These are phyloP conservation scores for Talaromyces sp. DNA, from an alignment of 2,329 filamentous ascomycete species.

Conservation along the genomic window DNA sequence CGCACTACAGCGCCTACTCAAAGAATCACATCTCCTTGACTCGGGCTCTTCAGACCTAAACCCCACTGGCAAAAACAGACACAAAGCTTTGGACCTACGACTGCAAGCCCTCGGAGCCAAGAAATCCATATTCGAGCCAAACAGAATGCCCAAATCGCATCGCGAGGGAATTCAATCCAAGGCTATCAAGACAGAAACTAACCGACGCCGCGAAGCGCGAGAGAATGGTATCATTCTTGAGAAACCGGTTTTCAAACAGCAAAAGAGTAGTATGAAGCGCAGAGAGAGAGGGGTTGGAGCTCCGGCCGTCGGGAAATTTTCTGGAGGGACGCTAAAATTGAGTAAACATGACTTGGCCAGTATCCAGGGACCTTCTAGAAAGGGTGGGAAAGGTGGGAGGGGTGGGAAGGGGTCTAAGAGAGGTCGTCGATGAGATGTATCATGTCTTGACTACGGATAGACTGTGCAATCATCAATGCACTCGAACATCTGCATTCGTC, in stretches of 20 bases:
- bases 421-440: conserved; percentile 27
- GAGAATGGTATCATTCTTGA: conserved; percentile 93
- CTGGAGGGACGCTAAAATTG: conserved; percentile 73
- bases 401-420: conserved; percentile 33
- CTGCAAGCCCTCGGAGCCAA: conserved; percentile 80
- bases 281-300: conserved; percentile 67
- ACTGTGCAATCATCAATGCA: neutral
- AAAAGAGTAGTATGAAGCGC: conserved; percentile 41
- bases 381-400: conserved; percentile 27
- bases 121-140: conserved; percentile 68
- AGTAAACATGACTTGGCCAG: conserved; percentile 72
- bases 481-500: neutral
- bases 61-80: conserved; percentile 68
- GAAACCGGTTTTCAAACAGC: conserved; percentile 41
- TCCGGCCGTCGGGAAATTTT: conserved; percentile 77
- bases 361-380: conserved; percentile 58
- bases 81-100: conserved; percentile 80
- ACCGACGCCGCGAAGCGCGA: conserved; percentile 71
- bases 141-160: conserved; percentile 82
- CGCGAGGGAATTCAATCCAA: conserved; percentile 80
- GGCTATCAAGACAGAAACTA: conserved; percentile 63
- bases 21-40: conserved; percentile 85
- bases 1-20: conserved; percentile 82
- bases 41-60: conserved; percentile 55
- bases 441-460: neutral